Evolutionary conservation across 495 filamentous ascomycete genomes (phyloP).

Genomic region (Diplogelasinospora grovesii): DNA sequence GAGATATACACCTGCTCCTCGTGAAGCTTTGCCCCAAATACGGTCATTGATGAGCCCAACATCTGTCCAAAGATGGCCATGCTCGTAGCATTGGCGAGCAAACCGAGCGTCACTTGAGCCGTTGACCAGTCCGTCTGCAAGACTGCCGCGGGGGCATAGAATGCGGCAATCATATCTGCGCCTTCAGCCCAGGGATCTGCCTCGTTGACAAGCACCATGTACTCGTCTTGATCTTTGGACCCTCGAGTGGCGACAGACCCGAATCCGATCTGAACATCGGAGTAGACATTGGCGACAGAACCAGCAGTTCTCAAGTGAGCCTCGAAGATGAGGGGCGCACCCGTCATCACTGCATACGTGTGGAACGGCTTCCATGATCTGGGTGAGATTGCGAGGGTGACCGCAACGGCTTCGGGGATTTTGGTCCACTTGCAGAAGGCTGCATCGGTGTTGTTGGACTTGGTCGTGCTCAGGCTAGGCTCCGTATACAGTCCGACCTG

Average conservation of each 20-base stretch:
- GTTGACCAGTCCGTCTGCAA: constrained; percentile 20
- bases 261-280: constrained; percentile 28
- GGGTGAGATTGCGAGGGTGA: constrained; percentile 32
- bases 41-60: constrained; percentile 7
- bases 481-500: constrained; percentile 15
- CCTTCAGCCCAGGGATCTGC: constrained; percentile 25
- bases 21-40: constrained; percentile 20
- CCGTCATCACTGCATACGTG: constrained; percentile 4
- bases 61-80: constrained; percentile 1
- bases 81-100: constrained; percentile 10
- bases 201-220: constrained; percentile 16
- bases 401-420: constrained; percentile 26
- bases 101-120: constrained; percentile 15
- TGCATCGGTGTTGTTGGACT: background rate
- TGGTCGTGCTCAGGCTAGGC: background rate
- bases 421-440: constrained; percentile 24
- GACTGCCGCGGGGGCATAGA: constrained; percentile 26
- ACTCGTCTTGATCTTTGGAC: constrained; percentile 15
- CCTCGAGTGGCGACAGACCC: constrained; percentile 21
- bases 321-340: constrained; percentile 2
- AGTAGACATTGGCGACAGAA: constrained; percentile 8
- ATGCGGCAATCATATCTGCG: constrained; percentile 34
- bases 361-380: constrained; percentile 5
- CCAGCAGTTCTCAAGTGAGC: constrained; percentile 4
- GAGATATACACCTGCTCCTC: constrained; percentile 28